Evolutionary conservation across 306 rosid genomes (phyloP).

Genomic region (Malus asiatica): DNA sequence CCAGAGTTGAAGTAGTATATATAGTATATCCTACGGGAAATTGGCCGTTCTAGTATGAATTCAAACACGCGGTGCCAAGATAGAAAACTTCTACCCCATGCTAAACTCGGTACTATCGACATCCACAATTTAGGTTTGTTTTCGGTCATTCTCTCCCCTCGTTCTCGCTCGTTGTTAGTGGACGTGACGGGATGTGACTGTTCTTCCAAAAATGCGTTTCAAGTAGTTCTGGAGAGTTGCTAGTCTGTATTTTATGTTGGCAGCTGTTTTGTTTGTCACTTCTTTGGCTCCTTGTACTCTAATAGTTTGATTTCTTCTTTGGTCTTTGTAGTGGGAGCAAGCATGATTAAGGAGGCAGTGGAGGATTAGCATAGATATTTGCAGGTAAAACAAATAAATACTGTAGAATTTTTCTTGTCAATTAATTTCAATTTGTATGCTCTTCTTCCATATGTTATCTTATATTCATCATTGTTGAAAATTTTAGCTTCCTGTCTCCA

Average conservation of each 20-base stretch:
- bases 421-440: no score
- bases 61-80: no score
- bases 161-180: no score
- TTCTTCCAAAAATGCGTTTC: slow-evolving; percentile 21
- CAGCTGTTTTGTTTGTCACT: slow-evolving; percentile 10
- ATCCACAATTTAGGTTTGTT: no score
- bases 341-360: slow-evolving; percentile 24
- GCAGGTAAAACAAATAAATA: slow-evolving; percentile 10
- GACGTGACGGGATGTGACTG: neutral
- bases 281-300: neutral
- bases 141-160: no score
- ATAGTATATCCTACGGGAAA: no score
- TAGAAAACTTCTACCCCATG: no score
- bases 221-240: slow-evolving; percentile 28
- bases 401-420: neutral
- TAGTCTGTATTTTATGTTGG: slow-evolving; percentile 23
- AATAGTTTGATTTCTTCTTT: slow-evolving; percentile 15
- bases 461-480: neutral
- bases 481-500: neutral
- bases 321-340: slow-evolving; percentile 23
- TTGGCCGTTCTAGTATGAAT: no score
- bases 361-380: slow-evolving; percentile 31
- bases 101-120: no score
- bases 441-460: neutral
- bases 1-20: no score